Evolutionary conservation across 2,329 filamentous ascomycete genomes (phyloP), one percentile per base, ranked within the genome.

Genomic region (Trichoderma simmonsii): DNA sequence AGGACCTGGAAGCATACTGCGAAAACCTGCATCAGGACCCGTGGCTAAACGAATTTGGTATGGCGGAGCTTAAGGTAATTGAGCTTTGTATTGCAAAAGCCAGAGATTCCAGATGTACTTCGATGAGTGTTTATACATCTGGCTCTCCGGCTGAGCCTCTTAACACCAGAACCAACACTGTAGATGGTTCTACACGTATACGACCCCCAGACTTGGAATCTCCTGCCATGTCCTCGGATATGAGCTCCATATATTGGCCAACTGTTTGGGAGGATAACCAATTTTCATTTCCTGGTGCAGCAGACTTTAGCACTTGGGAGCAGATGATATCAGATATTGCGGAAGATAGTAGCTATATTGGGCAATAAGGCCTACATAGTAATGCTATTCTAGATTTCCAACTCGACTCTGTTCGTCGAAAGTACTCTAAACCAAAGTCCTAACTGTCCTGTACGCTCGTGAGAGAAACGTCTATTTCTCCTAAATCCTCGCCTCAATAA

Each of bases 231-330:
- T 60, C 66, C 4, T 69, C 56, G 1, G 66, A 69, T 4, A 69
- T 69, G 66, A 69, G 66, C 28, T 69, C 56, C 2, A 69, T 61
- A 48, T 69, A 69, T 39, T 69, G 66, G 66, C 66, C 66, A 15
- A 61, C 66, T 34, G 66, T 69, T 24, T 69, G 66, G 56, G 56
- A 69, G 4, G 65, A 68, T 26, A 26, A 26, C 24, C 65, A 60
- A 4, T 68, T 68, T 43, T 60, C 65, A n/a, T 68, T 68, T 34
- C 54, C 65, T 15, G 65, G 65, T 24, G 54, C 65, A 18, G 54
- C 65, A 12, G 65, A 68, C 26, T 68, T 68, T 32, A 68, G 54
- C 30, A 48, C 54, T 18, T 68, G 65, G 65, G 65, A 68, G 56
- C 65, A 68, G 54, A 68, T 68, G 65, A 68, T 68, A 11, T 48